These are phyloP conservation scores for Avena sativa DNA, from an alignment of 176 grass and related monocot genomes.

Conservation along the genomic window DNA sequence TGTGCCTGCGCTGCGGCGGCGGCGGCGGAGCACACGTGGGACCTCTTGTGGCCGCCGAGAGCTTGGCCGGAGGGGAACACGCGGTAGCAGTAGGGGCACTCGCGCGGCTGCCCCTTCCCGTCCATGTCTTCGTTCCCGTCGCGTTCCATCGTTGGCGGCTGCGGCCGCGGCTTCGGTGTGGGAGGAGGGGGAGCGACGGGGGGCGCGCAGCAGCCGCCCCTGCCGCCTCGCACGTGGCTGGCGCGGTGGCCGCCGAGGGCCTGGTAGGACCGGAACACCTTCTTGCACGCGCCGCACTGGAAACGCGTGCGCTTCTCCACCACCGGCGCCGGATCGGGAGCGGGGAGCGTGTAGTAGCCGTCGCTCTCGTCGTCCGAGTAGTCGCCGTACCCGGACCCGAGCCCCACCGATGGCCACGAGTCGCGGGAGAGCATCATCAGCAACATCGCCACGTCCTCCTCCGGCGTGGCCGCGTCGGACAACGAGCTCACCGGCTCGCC, in stretches of 20 bases:
- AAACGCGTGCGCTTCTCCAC: constrained; percentile 52
- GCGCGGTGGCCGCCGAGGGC: constrained; percentile 73
- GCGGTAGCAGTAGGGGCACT: constrained; percentile 70
- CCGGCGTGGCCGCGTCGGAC: constrained; percentile 48
- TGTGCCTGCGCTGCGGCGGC: constrained; percentile 24
- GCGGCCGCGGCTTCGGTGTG: neutral
- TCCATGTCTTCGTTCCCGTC: neutral
- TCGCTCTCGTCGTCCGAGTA: constrained; percentile 42
- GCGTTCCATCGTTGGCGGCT: constrained; percentile 45
- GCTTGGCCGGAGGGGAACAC: constrained; percentile 78
- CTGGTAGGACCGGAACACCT: constrained; percentile 78
- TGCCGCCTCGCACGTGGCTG: constrained; percentile 59
- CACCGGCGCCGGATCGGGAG: neutral
- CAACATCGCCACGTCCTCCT: constrained; percentile 71
- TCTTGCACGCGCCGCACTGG: constrained; percentile 67
- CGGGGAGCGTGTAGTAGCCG: constrained; percentile 29
- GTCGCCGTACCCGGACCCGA: neutral
- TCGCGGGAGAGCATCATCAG: constrained; percentile 81
- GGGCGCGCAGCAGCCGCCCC: constrained; percentile 47
- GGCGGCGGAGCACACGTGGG: constrained; percentile 50
- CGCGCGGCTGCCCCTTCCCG: constrained; percentile 21
- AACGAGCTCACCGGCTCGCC: constrained; percentile 67
- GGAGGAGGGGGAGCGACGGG: constrained; percentile 5
- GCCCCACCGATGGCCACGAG: constrained; percentile 36
- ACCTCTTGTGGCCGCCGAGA: constrained; percentile 77